phyloP scores from a whole-genome alignment of 805 yeast species.

The Metschnikowia corniflorae region DNA sequence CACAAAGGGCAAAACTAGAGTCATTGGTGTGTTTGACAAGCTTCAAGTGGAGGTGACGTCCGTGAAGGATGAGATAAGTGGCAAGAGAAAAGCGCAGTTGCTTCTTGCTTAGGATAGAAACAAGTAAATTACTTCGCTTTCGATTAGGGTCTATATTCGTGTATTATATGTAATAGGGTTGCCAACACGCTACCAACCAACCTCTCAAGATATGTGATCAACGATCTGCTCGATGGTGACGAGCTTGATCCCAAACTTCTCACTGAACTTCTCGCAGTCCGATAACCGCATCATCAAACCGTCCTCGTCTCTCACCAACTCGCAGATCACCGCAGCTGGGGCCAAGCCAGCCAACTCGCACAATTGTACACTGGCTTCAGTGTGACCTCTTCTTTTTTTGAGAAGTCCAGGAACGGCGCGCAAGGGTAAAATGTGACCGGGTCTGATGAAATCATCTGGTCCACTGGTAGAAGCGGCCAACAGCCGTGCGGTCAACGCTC shows the following conservation, averaged over 20 bases:
- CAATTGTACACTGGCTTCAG: constrained; percentile 94
- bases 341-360: constrained; percentile 70
- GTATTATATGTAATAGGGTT: background rate
- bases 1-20: constrained; percentile 41
- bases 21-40: constrained; percentile 74
- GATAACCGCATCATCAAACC: constrained; percentile 93
- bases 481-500: constrained; percentile 74
- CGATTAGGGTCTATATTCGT: background rate
- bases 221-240: constrained; percentile 76
- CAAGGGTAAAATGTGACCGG: constrained; percentile 93
- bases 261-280: constrained; percentile 73
- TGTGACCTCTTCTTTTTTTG: constrained; percentile 83
- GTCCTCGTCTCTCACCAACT: constrained; percentile 86
- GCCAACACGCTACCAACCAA: background rate
- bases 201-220: constrained; percentile 38
- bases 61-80: constrained; percentile 78
- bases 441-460: constrained; percentile 72
- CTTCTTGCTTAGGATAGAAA: constrained; percentile 44
- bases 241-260: constrained; percentile 58
- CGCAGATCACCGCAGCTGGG: constrained; percentile 92
- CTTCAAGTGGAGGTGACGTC: constrained; percentile 81
- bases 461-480: constrained; percentile 60
- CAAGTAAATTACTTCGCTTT: background rate
- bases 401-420: constrained; percentile 88
- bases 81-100: constrained; percentile 88